Evolutionary conservation across 768 basidiomycete genomes (phyloP), one percentile per base, ranked within the genome.

Genomic region (Auricularia heimuer): DNA sequence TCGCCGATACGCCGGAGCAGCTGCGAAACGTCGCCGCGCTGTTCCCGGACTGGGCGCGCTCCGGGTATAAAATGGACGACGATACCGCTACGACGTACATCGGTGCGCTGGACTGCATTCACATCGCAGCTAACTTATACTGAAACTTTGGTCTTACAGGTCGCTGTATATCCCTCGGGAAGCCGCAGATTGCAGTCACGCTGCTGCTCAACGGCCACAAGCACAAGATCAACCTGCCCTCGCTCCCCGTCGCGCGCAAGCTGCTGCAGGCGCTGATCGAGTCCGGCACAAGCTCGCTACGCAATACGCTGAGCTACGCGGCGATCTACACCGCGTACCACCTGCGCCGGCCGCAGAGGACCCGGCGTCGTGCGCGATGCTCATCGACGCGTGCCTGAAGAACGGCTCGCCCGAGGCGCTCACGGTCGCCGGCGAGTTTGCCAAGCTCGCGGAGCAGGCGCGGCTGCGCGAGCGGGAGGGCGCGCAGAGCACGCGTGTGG

Each of bases 211-310:
- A 60, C 34, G 24, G 16, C 7, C 29, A 24, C 12, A 60, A 60
- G 24, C 56, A 60, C 56, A 60, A 60, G 56, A 29, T 60, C 56
- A 29, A 60, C 56, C 56, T 60, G 21, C 56, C 56, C 14, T 60
- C 56, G 34, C 12, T 60, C 0, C 14, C 56, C 24, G 21, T 34
- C 14, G 56, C 56, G 14, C 56, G 56, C 29, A 60, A 60, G 34
- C 56, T 60, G 0, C 29, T 60, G 6, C 56, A 60, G 1, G 14
- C 56, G 11, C 34, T 60, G 7, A 60, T 60, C 18, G 56, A 6
- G 34, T 14, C 14, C 56, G 56, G 56, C 0, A 60, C 56, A 1
- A 51, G 39, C 39, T 12, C 56, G 29, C 24, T 60, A 2, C 14
- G 34, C 11, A 60, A 60, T 1, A 60, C 24, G 1, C 21, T 60